A percentile compares a stretch with the other conserved stretches of the same genome.
phyloP scores from a whole-genome alignment of 805 yeast genomes.

The Monosporozyma aerobia region DNA sequence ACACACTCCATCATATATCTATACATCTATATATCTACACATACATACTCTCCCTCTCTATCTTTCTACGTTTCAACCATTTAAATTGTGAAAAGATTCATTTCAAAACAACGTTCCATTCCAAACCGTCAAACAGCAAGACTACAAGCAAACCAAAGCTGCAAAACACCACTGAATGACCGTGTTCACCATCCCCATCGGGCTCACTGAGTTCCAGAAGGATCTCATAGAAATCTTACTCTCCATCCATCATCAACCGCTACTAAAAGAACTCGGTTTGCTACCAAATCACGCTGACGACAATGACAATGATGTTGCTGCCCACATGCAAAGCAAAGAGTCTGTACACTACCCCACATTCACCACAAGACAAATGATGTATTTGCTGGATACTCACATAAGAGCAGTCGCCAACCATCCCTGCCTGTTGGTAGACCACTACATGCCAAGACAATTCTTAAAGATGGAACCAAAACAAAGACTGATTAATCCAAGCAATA shows the following conservation, averaged over 20 bases:
- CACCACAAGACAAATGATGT: constrained; percentile 31
- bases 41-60: no score
- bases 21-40: no score
- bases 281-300: neutral
- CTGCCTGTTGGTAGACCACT: constrained; percentile 64
- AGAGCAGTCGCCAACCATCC: constrained; percentile 55
- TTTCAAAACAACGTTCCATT: neutral
- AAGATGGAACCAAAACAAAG: constrained; percentile 56
- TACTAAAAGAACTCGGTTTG: constrained; percentile 6
- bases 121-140: neutral
- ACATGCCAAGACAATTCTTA: constrained; percentile 59
- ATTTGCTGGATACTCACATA: constrained; percentile 32
- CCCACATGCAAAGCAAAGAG: no score
- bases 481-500: constrained; percentile 47
- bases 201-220: constrained; percentile 36
- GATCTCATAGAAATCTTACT: constrained; percentile 37
- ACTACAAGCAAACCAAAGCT: no score
- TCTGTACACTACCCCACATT: constrained; percentile 21
- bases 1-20: no score
- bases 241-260: constrained; percentile 33
- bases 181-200: constrained; percentile 32
- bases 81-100: neutral
- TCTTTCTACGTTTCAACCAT: no score
- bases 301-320: no score
- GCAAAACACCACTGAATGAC: no score